phyloP scores from a whole-genome alignment of 1,284 basidiomycete species.

The Cutaneotrichosporon sp. region DNA sequence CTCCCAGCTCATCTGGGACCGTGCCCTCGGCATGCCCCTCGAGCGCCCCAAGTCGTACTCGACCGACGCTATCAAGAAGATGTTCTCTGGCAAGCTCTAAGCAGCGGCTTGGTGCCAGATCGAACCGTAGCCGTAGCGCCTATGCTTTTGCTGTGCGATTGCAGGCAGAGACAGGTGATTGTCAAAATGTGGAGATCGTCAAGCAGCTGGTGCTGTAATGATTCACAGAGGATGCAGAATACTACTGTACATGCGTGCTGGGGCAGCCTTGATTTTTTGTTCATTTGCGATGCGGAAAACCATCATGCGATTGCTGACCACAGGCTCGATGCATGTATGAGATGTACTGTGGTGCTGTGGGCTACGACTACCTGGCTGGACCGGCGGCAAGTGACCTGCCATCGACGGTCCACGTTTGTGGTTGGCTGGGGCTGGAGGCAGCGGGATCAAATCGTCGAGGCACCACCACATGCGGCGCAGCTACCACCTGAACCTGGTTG shows the following conservation, averaged over 20 bases:
- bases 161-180: neutral
- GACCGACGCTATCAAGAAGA: conserved; percentile 49
- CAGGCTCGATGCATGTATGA: too few species aligned
- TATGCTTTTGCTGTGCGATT: neutral
- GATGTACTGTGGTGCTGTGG: too few species aligned
- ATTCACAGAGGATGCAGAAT: conserved; percentile 4
- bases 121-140: neutral
- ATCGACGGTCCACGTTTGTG: too few species aligned
- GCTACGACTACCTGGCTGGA: too few species aligned
- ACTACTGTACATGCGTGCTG: neutral
- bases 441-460: neutral
- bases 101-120: neutral
- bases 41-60: conserved; percentile 52
- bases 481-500: neutral
- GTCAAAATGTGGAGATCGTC: conserved; percentile 4
- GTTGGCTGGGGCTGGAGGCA: too few species aligned
- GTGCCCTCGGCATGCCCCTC: conserved; percentile 69
- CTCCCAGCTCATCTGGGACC: conserved; percentile 89
- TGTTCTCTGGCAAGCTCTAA: conserved; percentile 41
- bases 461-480: neutral
- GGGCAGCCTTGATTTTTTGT: too few species aligned
- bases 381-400: too few species aligned
- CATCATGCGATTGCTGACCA: too few species aligned
- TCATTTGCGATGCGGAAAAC: too few species aligned
- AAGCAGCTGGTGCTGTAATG: conserved; percentile 4